Evolutionary conservation across 2,329 filamentous ascomycete genomes (phyloP).

Genomic region (Trichothecium sympodiale): DNA sequence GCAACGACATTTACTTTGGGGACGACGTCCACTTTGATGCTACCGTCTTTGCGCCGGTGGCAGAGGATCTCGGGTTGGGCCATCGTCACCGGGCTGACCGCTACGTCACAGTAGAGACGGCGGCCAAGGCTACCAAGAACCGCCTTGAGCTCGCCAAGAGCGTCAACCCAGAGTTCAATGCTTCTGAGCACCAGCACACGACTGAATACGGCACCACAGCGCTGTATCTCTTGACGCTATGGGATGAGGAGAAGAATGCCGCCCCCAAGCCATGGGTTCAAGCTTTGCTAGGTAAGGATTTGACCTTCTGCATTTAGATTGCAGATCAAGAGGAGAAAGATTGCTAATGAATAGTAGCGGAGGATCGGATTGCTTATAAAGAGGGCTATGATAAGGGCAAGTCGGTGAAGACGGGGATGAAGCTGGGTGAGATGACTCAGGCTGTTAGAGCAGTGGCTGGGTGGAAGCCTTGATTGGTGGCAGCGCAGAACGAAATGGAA

Average conservation of each 20-base stretch:
- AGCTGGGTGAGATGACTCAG: not conserved
- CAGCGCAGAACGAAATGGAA: no score
- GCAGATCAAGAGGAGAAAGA: not conserved
- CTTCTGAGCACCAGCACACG: not conserved
- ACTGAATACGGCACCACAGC: not conserved
- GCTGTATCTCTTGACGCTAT: conserved; percentile 1
- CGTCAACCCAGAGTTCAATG: conserved; percentile 14
- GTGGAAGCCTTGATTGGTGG: no score
- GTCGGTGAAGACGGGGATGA: not conserved
- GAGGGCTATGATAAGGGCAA: not conserved
- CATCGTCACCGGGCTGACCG: conserved; percentile 8
- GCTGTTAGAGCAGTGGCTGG: no score
- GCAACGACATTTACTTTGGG: conserved; percentile 16
- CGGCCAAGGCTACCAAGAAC: conserved; percentile 14
- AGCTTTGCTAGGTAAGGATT: conserved; percentile 1
- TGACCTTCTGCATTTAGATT: not conserved
- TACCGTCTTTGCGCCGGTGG: conserved; percentile 13
- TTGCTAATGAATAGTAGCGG: not conserved
- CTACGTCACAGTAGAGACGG: conserved; percentile 15
- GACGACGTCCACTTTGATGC: conserved; percentile 18
- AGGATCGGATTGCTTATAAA: not conserved
- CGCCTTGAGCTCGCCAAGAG: conserved; percentile 13
- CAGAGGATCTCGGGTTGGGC: conserved; percentile 4
- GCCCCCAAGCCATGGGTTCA: conserved; percentile 1
- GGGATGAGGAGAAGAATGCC: not conserved